Evolutionary conservation across 1,139 yeast species (phyloP), one percentile per base, ranked within the genome.

Genomic region (Barnettozyma hawaiiensis): DNA sequence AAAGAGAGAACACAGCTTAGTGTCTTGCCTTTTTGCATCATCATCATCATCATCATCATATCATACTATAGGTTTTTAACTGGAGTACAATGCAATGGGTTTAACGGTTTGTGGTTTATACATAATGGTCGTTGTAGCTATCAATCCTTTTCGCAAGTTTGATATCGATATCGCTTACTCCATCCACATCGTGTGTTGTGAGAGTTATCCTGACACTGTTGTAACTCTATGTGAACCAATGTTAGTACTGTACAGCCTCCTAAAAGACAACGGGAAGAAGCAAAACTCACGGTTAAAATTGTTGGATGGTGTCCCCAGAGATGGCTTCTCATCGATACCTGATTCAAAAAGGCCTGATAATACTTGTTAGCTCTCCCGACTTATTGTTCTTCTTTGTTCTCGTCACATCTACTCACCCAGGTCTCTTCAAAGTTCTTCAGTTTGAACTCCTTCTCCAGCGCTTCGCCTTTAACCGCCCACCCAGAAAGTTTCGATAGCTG

Each of bases 281-380:
- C n/a, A n/a, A 4, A 7, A 45, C 48, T 20, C 14, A 45, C 46
- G 2, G 81, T 81, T 1, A 66, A 66, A 5, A 83, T 76, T 0
- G 78, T 76, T 0, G 95, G 95, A 58, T 86, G 96, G 54, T 86
- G 95, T 22, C 78, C 81, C 54, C 67, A 62, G 2, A 66, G 54
- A 55, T 83, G 85, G 1, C 87, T 73, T 37, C 77, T 65, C 63
- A 76, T 63, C 2, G 89, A 78, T 2, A 85, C 74, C 43, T 71
- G 71, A 23, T 76, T 80, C 21, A 86, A 64, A 54, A 84, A 84
- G 6, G 71, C 69, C 65, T 60, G n/a, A n/a, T n/a, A n/a, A 11
- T 14, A 7, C 4, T 29, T 14, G 19, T 29, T 29, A 16, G 19
- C 10, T 11, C 19, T 18, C 5, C n/a, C 18, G 14, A 29, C n/a